A percentile compares a stretch with the other conserved stretches of the same genome.
Conservation (phyloP, 306 rosid species). For the Malus fusca region DNA sequence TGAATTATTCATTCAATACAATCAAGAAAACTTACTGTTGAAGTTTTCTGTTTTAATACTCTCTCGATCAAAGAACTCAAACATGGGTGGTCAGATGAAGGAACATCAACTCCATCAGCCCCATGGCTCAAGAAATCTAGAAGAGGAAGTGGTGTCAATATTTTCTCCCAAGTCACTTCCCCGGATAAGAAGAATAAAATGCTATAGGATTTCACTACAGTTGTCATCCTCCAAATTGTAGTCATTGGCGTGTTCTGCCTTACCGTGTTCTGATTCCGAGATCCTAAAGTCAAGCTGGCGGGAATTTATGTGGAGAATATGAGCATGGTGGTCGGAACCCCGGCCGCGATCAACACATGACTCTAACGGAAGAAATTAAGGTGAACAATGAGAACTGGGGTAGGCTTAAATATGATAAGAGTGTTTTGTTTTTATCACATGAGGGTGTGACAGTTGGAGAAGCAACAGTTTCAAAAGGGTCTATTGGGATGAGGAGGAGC, state of each 20-base stretch:
- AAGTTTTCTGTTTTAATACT: no score
- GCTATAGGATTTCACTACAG: not conserved
- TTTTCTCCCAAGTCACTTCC: not conserved
- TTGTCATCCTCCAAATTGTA: conserved; percentile 1
- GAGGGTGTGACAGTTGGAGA: not conserved
- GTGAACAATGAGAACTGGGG: conserved; percentile 16
- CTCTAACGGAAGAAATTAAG: not conserved
- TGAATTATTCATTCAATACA: no score
- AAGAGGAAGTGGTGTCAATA: not conserved
- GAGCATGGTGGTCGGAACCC: not conserved
- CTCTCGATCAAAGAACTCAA: not conserved
- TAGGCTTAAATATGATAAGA: conserved; percentile 1
- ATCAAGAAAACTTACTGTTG: no score
- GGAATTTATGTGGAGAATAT: not conserved
- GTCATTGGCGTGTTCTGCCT: conserved; percentile 7
- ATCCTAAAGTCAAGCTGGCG: not conserved
- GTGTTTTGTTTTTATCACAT: not conserved
- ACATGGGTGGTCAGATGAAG: not conserved
- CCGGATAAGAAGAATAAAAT: conserved; percentile 9
- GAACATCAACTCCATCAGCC: not conserved
- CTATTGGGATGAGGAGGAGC: not conserved
- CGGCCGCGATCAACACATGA: conserved; percentile 8
- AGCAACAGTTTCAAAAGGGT: not conserved
- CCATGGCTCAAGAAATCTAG: not conserved
- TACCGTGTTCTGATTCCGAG: conserved; percentile 4